These are phyloP conservation scores for Dactylonectria estremocensis DNA, from an alignment of 2,329 filamentous ascomycete species.

Conservation along the genomic window DNA sequence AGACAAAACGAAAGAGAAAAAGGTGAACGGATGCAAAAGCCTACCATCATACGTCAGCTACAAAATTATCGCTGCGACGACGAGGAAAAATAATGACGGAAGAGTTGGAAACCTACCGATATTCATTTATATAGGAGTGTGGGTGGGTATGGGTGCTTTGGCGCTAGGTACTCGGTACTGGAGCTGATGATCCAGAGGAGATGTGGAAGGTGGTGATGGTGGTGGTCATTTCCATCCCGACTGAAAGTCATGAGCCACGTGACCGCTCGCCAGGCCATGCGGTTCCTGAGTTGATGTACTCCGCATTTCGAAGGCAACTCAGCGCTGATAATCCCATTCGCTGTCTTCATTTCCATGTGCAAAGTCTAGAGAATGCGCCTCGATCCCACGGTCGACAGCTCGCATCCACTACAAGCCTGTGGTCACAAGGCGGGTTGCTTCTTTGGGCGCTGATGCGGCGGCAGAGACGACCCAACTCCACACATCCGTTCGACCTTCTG, in stretches of 20 bases:
- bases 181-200: too few species aligned
- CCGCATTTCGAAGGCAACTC: not conserved
- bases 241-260: not conserved
- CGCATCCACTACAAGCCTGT: slow-evolving; percentile 3
- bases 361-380: not conserved
- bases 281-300: not conserved
- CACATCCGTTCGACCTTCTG: slow-evolving; percentile 33
- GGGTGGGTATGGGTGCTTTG: too few species aligned
- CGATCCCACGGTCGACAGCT: not conserved
- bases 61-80: not conserved
- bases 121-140: too few species aligned
- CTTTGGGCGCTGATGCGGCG: not conserved
- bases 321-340: not conserved
- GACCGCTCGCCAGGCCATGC: not conserved
- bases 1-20: not conserved
- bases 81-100: not conserved
- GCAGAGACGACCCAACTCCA: slow-evolving; percentile 28
- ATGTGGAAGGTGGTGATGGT: too few species aligned
- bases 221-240: too few species aligned
- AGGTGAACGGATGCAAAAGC: not conserved
- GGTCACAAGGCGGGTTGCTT: slow-evolving; percentile 11
- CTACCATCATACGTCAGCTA: not conserved
- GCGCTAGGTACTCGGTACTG: too few species aligned
- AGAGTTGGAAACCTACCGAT: not conserved
- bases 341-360: not conserved